Evolutionary conservation across 345 rosid species (phyloP).

Genomic region (Anacardium occidentale): DNA sequence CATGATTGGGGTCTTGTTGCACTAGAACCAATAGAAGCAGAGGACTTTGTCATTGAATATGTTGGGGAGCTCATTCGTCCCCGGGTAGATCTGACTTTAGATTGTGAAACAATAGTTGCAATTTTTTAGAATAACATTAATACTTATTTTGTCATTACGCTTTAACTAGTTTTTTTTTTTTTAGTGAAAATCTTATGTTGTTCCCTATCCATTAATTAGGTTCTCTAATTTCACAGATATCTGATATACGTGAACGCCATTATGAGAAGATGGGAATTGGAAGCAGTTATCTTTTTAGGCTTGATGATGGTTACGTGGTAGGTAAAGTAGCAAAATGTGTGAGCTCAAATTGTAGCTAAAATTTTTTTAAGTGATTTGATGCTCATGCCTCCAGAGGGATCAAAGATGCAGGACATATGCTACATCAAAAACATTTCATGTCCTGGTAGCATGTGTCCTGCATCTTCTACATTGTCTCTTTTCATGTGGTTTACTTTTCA

Average conservation of each 20-base stretch:
- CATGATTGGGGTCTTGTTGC: conserved; percentile 99
- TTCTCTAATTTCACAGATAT: conserved; percentile 57
- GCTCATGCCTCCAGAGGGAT: neutral
- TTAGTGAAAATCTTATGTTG: neutral
- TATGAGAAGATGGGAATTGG: conserved; percentile 99
- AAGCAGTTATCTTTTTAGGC: conserved; percentile 98
- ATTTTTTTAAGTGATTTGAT: neutral
- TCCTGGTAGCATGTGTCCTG: neutral
- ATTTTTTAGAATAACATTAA: conserved; percentile 2
- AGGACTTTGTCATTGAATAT: conserved; percentile 97
- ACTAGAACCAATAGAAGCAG: conserved; percentile 89
- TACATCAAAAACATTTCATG: no score
- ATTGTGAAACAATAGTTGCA: neutral
- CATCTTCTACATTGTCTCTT: neutral
- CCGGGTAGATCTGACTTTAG: conserved; percentile 50
- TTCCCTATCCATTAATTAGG: conserved; percentile 22
- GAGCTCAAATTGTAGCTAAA: neutral
- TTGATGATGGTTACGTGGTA: conserved; percentile 98
- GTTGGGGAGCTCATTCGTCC: conserved; percentile 97
- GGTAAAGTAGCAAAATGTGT: conserved; percentile 27
- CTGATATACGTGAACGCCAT: conserved; percentile 86
- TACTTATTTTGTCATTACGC: neutral
- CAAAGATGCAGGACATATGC: neutral
- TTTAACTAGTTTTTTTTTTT: conserved; percentile 7
- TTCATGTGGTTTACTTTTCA: neutral